phyloP scores from a whole-genome alignment of 2,329 filamentous ascomycete genomes.

The Periconia sp. region DNA sequence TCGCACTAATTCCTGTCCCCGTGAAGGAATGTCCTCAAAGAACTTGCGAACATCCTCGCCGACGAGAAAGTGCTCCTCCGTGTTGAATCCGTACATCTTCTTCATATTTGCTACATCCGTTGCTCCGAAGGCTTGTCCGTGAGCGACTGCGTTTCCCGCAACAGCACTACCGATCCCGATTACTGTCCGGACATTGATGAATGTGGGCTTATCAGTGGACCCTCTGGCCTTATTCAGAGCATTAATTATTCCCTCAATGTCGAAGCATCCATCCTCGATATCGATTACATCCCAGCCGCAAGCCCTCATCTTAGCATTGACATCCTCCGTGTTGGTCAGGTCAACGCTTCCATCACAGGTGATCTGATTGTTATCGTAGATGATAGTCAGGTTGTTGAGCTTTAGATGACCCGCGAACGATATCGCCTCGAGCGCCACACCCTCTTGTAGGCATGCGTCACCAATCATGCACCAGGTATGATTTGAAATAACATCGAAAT shows the following conservation, averaged over 20 bases:
- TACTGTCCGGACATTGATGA: slow-evolving; percentile 64
- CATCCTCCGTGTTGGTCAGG: slow-evolving; percentile 59
- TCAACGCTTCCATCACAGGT: slow-evolving; percentile 64
- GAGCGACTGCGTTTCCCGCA: slow-evolving; percentile 59
- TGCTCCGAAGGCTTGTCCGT: slow-evolving; percentile 63
- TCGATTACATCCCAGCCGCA: slow-evolving; percentile 64
- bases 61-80: slow-evolving; percentile 55
- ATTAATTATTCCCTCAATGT: slow-evolving; percentile 55
- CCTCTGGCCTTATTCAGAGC: slow-evolving; percentile 55
- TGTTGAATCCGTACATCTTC: slow-evolving; percentile 55
- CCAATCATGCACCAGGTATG: slow-evolving; percentile 64
- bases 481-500: slow-evolving; percentile 57
- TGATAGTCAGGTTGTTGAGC: slow-evolving; percentile 61
- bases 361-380: slow-evolving; percentile 66
- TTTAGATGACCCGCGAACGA: slow-evolving; percentile 60
- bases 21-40: slow-evolving; percentile 55
- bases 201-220: slow-evolving; percentile 58
- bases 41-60: slow-evolving; percentile 57
- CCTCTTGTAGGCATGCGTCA: slow-evolving; percentile 65
- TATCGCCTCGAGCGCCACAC: slow-evolving; percentile 62
- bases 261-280: slow-evolving; percentile 59
- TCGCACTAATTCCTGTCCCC: slow-evolving; percentile 55
- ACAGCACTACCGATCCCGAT: slow-evolving; percentile 59
- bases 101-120: slow-evolving; percentile 64
- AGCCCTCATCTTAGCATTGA: slow-evolving; percentile 64